Percentiles rank a stretch among this genome's conserved stretches.
These are phyloP conservation scores for Eucalyptus viminalis DNA, from an alignment of 345 rosid species.

Conservation along the genomic window DNA sequence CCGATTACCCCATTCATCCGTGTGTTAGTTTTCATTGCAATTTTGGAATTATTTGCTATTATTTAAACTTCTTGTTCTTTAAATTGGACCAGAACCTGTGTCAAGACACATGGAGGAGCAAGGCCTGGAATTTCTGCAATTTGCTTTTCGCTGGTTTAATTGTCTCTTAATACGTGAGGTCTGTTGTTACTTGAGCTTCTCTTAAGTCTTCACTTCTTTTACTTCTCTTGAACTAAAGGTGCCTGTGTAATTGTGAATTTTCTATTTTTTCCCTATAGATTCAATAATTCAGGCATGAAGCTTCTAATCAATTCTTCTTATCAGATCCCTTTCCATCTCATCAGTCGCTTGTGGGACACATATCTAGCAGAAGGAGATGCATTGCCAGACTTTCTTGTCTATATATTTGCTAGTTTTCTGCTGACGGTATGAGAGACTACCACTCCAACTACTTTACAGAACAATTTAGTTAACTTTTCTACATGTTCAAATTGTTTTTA, in stretches of 20 bases:
- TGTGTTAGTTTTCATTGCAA: background rate
- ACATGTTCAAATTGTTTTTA: background rate
- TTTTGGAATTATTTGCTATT: background rate
- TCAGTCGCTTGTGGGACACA: slow-evolving; percentile 95
- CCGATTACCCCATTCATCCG: background rate
- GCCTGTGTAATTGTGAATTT: background rate
- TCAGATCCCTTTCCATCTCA: slow-evolving; percentile 84
- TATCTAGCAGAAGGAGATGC: slow-evolving; percentile 99
- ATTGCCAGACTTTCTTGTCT: slow-evolving; percentile 91
- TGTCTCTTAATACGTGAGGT: slow-evolving; percentile 97
- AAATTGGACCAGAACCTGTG: slow-evolving; percentile 65
- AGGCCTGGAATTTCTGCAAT: slow-evolving; percentile 95
- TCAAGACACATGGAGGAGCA: slow-evolving; percentile 94
- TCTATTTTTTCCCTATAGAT: background rate
- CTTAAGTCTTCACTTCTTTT: background rate
- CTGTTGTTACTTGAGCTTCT: background rate
- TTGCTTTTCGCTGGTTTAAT: slow-evolving; percentile 99
- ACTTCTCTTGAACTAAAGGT: background rate
- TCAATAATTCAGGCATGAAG: background rate
- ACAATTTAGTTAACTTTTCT: background rate
- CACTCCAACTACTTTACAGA: background rate
- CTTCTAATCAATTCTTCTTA: slow-evolving; percentile 5
- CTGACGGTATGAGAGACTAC: slow-evolving; percentile 50
- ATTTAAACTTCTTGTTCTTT: background rate
- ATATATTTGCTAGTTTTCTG: slow-evolving; percentile 93